Percentiles rank a stretch among this genome's conserved stretches.
phyloP scores from a whole-genome alignment of 1,284 basidiomycete genomes.

The Lentinula novae-zelandiae region DNA sequence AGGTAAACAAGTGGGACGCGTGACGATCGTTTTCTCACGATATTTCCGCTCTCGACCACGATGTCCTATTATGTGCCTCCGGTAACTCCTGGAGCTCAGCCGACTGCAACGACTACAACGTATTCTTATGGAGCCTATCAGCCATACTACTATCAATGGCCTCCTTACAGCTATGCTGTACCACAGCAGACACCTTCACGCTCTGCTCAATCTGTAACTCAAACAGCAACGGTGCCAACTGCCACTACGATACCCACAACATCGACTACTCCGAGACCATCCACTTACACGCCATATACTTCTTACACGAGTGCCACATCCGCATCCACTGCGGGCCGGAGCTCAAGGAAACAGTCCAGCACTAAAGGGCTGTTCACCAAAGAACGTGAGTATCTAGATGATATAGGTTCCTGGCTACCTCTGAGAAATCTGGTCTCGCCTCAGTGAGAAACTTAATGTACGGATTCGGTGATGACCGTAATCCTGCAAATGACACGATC shows the following conservation, averaged over 20 bases:
- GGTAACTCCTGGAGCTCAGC: slow-evolving; percentile 13
- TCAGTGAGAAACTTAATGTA: slow-evolving; percentile 89
- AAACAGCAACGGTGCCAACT: slow-evolving; percentile 19
- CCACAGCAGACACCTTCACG: slow-evolving; percentile 31
- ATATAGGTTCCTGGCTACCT: slow-evolving; percentile 1
- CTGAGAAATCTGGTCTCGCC: slow-evolving; percentile 7
- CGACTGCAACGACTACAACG: slow-evolving; percentile 40
- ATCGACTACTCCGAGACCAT: slow-evolving; percentile 18
- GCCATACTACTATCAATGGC: slow-evolving; percentile 44
- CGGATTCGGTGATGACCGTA: slow-evolving; percentile 90
- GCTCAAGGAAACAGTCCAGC: slow-evolving; percentile 56
- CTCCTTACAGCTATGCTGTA: slow-evolving; percentile 52
- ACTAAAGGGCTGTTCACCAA: slow-evolving; percentile 72
- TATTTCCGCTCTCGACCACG: neutral
- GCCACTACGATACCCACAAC: slow-evolving; percentile 16
- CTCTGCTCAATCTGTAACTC: slow-evolving; percentile 24
- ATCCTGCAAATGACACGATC: slow-evolving; percentile 83
- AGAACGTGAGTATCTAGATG: slow-evolving; percentile 54
- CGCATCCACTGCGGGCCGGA: slow-evolving; percentile 36
- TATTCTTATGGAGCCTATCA: slow-evolving; percentile 49
- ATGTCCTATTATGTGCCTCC: slow-evolving; percentile 11
- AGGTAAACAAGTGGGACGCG: neutral
- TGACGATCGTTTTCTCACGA: neutral
- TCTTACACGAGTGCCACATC: slow-evolving; percentile 36
- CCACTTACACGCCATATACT: slow-evolving; percentile 51